Conservation (phyloP, 768 basidiomycete species). For the Boletus reticuloceps region DNA sequence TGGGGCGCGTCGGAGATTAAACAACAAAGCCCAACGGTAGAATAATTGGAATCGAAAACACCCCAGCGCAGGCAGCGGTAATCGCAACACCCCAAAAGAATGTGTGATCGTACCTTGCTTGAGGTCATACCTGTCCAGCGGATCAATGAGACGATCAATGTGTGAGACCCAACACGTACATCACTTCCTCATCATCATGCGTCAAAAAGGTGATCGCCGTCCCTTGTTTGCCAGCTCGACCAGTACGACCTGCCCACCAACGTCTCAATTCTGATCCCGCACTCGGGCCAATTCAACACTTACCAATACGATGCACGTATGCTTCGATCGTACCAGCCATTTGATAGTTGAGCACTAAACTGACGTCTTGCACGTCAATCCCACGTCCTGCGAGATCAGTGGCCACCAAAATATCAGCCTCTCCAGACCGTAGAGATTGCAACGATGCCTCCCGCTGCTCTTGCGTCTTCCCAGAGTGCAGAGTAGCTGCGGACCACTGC, state of each 20-base stretch:
- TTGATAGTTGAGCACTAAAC: constrained; percentile 94
- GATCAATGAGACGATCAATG: constrained; percentile 1
- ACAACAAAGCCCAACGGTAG: background rate
- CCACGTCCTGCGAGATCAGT: constrained; percentile 98
- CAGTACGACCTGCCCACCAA: constrained; percentile 78
- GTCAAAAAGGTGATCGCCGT: constrained; percentile 93
- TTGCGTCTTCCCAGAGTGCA: constrained; percentile 98
- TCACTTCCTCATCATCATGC: constrained; percentile 95
- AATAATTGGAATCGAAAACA: background rate
- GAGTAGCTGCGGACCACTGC: constrained; percentile 85
- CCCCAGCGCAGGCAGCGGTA: too few species aligned
- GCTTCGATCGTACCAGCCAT: constrained; percentile 97
- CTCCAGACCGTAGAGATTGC: constrained; percentile 80
- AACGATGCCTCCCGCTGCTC: constrained; percentile 94
- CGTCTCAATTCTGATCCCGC: background rate
- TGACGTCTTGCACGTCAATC: constrained; percentile 98
- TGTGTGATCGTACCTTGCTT: constrained; percentile 68
- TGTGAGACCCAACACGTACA: constrained; percentile 54
- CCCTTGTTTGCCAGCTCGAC: constrained; percentile 95
- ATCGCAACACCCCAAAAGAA: too few species aligned
- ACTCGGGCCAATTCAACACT: constrained; percentile 23
- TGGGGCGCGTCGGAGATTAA: constrained; percentile 6
- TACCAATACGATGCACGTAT: constrained; percentile 97
- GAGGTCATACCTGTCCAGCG: constrained; percentile 76
- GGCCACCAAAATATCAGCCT: constrained; percentile 87